Evolutionary conservation across 2,329 filamentous ascomycete species (phyloP), one percentile per base, ranked within the genome.

Genomic region (Phialemonium atrogriseum): DNA sequence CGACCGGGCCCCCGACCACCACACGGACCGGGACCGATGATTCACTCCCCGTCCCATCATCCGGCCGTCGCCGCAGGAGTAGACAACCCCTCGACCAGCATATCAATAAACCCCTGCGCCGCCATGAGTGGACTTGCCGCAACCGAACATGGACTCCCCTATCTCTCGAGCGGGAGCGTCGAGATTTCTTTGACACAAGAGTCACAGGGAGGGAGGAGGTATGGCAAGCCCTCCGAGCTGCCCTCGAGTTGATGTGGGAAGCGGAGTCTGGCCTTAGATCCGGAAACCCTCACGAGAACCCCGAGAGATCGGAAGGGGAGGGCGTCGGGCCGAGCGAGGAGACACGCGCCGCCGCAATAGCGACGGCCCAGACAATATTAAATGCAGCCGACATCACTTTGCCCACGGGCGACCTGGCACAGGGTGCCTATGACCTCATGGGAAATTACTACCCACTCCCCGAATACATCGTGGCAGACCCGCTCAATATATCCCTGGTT

Each of bases 151-250:
- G 84, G 84, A 87, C 83, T 1, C 74, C 71, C n/a, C 50, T 59
- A 11, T 64, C 80, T 32, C 64, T 94, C 3, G 73, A 77, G 36
- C 68, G 67, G 19, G 84, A 94, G 58, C 73, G 89, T 29, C 62
- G 60, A 29, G 86, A 86, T 39, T 95, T 93, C 65, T 96, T 94
- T 56, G 87, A 95, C 39, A 95, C 88, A 2, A 68, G 86, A 27
- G 84, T 93, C 11, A 83, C 81, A 0, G 86, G 86, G 3, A 70
- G 76, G 4, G 49, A 69, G 5, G 84, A 94, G 55, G 71, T 91
- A 16, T 96, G 89, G 89, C 75, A 75, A 44, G 80, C 84, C 1
- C 56, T 95, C 10, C 70, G 70, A 27, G 63, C 76, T 1, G 81
- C 79, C 0, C 66, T 86, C 12, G 72, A 82, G 38, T 61, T 84